Evolutionary conservation across 257 asterid genomes (phyloP).

Genomic region (Leptodermis oblonga): DNA sequence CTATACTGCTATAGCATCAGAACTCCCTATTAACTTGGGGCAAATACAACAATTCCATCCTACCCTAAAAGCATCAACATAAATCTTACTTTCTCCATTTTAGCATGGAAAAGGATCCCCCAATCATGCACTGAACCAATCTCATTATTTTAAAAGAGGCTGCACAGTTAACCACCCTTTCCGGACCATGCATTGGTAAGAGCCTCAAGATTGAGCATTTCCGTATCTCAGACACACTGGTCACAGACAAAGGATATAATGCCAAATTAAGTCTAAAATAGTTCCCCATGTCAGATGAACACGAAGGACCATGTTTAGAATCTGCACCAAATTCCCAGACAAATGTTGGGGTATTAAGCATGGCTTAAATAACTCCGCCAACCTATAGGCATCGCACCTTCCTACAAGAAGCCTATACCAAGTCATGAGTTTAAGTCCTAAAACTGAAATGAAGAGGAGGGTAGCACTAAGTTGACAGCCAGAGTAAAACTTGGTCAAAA

Average conservation of each 20-base stretch:
- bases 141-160: not conserved
- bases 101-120: not conserved
- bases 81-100: not conserved
- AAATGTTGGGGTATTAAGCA: not conserved
- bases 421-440: too few relatives aligned
- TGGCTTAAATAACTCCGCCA: too few relatives aligned
- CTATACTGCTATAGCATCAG: not conserved
- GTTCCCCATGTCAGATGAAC: not conserved
- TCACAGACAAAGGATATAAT: not conserved
- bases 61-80: not conserved
- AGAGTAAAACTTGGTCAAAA: too few relatives aligned
- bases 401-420: too few relatives aligned
- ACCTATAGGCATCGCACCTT: too few relatives aligned
- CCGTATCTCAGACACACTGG: not conserved
- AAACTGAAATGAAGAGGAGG: too few relatives aligned
- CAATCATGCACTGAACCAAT: not conserved
- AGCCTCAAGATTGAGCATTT: not conserved
- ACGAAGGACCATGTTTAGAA: not conserved
- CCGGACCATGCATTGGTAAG: constrained; percentile 2
- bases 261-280: not conserved
- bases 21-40: not conserved
- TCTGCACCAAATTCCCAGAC: not conserved
- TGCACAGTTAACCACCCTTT: not conserved
- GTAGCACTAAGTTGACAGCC: too few relatives aligned
- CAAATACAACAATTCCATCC: not conserved